Percentiles rank a stretch among this genome's conserved stretches.
Conservation (phyloP, 257 asterid genomes). For the Ocimum tenuiflorum region DNA sequence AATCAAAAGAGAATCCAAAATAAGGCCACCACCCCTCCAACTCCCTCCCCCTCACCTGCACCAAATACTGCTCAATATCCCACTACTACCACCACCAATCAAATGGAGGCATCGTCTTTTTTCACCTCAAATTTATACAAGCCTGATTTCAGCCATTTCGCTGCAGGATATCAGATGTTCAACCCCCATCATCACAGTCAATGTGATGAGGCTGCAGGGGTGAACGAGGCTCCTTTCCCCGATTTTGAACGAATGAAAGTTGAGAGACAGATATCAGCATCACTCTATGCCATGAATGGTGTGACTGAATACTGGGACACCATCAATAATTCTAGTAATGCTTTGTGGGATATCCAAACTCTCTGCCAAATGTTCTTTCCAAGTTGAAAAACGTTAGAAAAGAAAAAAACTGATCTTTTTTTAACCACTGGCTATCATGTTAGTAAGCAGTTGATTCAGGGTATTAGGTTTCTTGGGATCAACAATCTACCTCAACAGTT, state of each 20-base stretch:
- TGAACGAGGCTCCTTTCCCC: constrained; percentile 24
- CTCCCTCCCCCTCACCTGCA: constrained; percentile 5
- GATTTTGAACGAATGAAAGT: constrained; percentile 54
- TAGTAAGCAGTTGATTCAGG: constrained; percentile 13
- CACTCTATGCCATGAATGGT: constrained; percentile 63
- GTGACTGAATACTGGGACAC: constrained; percentile 56
- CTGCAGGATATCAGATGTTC: constrained; percentile 31
- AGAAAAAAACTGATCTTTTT: no score
- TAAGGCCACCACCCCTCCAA: constrained; percentile 24
- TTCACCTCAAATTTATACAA: constrained; percentile 28
- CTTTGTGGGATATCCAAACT: constrained; percentile 61
- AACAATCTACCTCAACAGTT: constrained; percentile 11
- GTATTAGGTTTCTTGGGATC: constrained; percentile 12
- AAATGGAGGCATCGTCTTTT: constrained; percentile 3
- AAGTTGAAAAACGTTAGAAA: constrained; percentile 26
- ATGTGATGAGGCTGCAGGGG: no score
- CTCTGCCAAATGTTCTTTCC: constrained; percentile 61
- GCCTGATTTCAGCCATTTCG: constrained; percentile 50
- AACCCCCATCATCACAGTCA: constrained; percentile 20
- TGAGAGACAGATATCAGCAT: constrained; percentile 67
- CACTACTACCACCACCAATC: background rate
- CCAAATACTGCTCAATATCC: no score
- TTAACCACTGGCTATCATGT: background rate
- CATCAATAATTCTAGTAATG: constrained; percentile 36
- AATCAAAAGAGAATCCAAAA: constrained; percentile 54